These are phyloP conservation scores for Lagenidium sp. DNA, from an alignment of 352 stramenopile species.

Conservation along the genomic window DNA sequence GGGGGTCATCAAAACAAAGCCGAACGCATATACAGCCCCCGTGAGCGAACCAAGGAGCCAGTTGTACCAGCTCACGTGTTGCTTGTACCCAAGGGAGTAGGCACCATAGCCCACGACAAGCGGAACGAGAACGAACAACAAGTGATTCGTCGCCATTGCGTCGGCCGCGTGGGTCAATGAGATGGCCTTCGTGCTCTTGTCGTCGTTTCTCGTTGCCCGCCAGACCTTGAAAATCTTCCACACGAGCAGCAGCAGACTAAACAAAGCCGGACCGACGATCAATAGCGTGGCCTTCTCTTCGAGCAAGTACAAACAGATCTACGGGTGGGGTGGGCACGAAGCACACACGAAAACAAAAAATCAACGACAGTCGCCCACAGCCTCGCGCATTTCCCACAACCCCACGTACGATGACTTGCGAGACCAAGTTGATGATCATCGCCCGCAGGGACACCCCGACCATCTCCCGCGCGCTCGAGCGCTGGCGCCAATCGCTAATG, in stretches of 20 bases:
- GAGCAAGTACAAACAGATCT: constrained; percentile 93
- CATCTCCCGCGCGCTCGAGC: constrained; percentile 85
- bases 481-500: constrained; percentile 93
- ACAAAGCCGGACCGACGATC: constrained; percentile 70
- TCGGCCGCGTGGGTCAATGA: constrained; percentile 62
- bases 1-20: constrained; percentile 88
- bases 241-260: constrained; percentile 71
- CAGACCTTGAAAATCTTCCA: constrained; percentile 85
- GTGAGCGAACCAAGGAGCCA: constrained; percentile 85
- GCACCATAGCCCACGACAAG: constrained; percentile 65
- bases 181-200: constrained; percentile 17
- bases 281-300: constrained; percentile 93
- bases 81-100: constrained; percentile 80
- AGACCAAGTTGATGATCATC: constrained; percentile 91
- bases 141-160: constrained; percentile 73
- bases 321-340: neutral
- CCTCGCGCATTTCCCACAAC: too few species aligned
- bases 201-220: constrained; percentile 20
- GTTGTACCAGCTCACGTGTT: constrained; percentile 73
- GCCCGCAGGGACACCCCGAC: constrained; percentile 91
- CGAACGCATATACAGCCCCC: constrained; percentile 84
- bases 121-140: constrained; percentile 68
- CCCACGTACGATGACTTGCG: constrained; percentile 77
- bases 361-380: neutral
- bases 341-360: neutral